Evolutionary conservation across 148 eudicot species (phyloP).

Genomic region (Chenopodium suecicum): DNA sequence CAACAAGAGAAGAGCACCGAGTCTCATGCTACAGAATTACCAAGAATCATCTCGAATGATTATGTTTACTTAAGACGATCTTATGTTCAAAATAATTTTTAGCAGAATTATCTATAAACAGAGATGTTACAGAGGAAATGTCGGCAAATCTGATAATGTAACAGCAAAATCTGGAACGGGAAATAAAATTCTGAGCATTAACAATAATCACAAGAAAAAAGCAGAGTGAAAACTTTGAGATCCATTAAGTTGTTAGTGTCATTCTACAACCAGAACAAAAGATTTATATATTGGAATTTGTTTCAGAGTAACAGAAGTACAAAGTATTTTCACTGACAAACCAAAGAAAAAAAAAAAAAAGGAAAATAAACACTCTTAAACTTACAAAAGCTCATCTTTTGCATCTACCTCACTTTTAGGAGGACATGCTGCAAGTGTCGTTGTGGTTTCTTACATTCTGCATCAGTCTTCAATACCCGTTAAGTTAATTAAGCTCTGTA

Average conservation of each 20-base stretch:
- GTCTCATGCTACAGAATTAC: too few species aligned
- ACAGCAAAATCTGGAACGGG: neutral
- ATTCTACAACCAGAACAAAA: neutral
- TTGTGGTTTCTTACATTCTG: neutral
- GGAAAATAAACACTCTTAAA: neutral
- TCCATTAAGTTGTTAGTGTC: neutral
- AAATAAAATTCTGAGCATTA: neutral
- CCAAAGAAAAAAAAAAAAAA: neutral
- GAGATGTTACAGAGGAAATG: too few species aligned
- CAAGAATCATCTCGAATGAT: too few species aligned
- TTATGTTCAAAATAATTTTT: too few species aligned
- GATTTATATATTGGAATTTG: neutral
- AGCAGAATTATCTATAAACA: too few species aligned
- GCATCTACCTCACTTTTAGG: conserved; percentile 2
- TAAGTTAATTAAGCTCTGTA: conserved; percentile 3
- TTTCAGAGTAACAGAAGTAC: conserved; percentile 3
- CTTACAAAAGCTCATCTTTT: neutral
- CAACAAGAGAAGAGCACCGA: too few species aligned
- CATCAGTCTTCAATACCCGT: conserved; percentile 7
- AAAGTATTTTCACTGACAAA: neutral
- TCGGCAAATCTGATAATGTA: too few species aligned
- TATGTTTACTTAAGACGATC: too few species aligned
- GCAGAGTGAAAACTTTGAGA: neutral
- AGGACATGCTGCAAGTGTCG: neutral
- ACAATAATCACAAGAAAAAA: neutral